Base-by-base conservation (phyloP, 2,329 filamentous ascomycete species). In the Berkeleyomyces basicola region DNA sequence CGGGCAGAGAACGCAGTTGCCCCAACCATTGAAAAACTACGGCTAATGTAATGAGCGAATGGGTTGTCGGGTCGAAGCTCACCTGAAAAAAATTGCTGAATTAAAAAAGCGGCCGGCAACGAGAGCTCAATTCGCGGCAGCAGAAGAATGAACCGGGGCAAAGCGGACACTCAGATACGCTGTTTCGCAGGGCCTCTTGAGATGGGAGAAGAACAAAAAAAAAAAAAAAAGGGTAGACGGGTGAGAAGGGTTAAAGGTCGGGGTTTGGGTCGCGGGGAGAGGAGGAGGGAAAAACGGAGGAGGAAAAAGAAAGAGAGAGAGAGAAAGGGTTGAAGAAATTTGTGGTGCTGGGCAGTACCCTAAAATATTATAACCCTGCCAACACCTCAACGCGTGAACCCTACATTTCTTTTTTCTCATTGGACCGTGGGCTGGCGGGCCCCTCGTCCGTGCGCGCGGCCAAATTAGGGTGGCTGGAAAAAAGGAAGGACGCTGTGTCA, bases 291-390 rank as follows among this genome's bases (percentile, higher is more conserved):
- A 58, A 39, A 58, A 36, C 16, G 36, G 59, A 64, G 23, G 23
- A 46, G 37, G 44, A 62, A 59, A 49, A 60, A 62, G 53, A 64
- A 37, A 59, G 37, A 63, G 42, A 60, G 42, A 53, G 62, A 63
- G 55, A 42, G 63, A 64, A 64, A 64, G 63, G 63, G 63, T 64
- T 64, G 63, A 59, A 62, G 60, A 64, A 58, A 53, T 59, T 62
- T 64, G 44, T 60, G 37, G 40, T 57, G 36, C 51, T 47, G 4
- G 31, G 6, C 49, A 43, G 14, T 64, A 64, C 63, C 63, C 63
- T 64, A 64, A 64, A 60, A 60, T 57, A 62, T 37, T 61, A 49
- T 31, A 55, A 61, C 62, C 59, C 58, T 64, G 33, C 33, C 16
- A 23, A 2, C 23, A 23, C 23, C 23, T 23, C 23, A 23, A 23